Evolutionary conservation across 371 early-diverging fungal species (phyloP).

Genomic region (Conidiobolus coronatus): DNA sequence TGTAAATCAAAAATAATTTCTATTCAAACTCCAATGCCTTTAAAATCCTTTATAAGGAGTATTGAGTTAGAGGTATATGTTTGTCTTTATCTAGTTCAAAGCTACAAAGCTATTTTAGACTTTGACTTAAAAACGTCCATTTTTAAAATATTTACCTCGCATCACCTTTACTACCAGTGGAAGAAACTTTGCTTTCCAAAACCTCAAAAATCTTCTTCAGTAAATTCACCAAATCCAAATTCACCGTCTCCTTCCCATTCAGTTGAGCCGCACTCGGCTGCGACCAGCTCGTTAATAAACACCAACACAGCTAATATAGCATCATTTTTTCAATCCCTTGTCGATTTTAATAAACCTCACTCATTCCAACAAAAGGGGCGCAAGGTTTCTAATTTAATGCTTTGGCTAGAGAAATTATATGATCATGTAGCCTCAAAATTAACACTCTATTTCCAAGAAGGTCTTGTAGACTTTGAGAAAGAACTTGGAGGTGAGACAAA

Average conservation of each 20-base stretch:
- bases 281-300: not conserved
- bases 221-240: not conserved
- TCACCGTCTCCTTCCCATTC: not conserved
- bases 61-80: no score
- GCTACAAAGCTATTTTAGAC: no score
- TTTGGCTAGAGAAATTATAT: slow-evolving; percentile 26
- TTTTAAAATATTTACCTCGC: no score
- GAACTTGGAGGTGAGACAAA: slow-evolving; percentile 22
- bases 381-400: slow-evolving; percentile 20
- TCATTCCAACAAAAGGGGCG: not conserved
- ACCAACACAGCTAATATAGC: slow-evolving; percentile 8
- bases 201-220: not conserved
- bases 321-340: not conserved
- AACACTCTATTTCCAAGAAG: slow-evolving; percentile 32
- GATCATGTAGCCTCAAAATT: slow-evolving; percentile 28
- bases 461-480: slow-evolving; percentile 25
- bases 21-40: no score
- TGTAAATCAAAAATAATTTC: no score
- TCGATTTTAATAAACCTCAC: slow-evolving; percentile 1
- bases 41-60: no score
- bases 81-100: no score
- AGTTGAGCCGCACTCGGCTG: not conserved
- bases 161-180: not conserved
- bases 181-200: not conserved
- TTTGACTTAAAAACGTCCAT: no score